Base-by-base conservation (phyloP, 2,329 filamentous ascomycete species). In the Colletotrichum brevisporum region DNA sequence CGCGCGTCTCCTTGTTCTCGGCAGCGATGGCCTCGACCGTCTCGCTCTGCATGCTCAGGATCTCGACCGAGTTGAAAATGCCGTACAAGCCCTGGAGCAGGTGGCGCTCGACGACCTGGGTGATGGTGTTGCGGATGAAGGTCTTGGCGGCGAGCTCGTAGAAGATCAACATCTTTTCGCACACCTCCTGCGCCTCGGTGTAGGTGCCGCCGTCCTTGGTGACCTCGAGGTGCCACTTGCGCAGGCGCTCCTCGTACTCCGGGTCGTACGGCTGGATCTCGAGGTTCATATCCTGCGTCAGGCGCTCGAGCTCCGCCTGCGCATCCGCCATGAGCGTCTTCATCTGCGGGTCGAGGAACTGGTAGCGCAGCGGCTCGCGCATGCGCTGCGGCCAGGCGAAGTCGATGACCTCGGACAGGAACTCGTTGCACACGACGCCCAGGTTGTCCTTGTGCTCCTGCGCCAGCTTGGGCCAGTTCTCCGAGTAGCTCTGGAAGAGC, bases 141-240 rank as follows among this genome's bases (percentile, higher is more conserved):
- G 83, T 84, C 74, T 85, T 84, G 6, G 84, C 83, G 2, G 84
- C 85, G 9, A 87, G 80, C 70, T 87, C 84, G 70, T 87, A 87
- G 77, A 85, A 87, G 70, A 87, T 87, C 60, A 87, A 78, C 85
- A 86, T 87, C 79, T 87, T 87, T 75, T 87, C 85, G 27, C 86
- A 73, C 0, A 87, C 84, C 74, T 87, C 85, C 67, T 87, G 83
- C 0, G 85, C 85, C 66, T 87, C 84, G 2, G 81, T 83, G 72
- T 85, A 86, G 0, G 79, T 80, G 27, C 81, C 82, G 0, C 83
- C 84, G 6, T 85, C 81, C 69, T 81, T 76, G 0, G 81, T 81
- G 0, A 79, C 76, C 6, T 81, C 76, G 0, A 77, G 77, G 6
- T 85, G 83, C 85, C 85, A 87, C 63, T 77, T 81, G 31, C 82